These are phyloP conservation scores for Taphrina flavorubra DNA, from an alignment of 1,139 yeast species.

Conservation along the genomic window DNA sequence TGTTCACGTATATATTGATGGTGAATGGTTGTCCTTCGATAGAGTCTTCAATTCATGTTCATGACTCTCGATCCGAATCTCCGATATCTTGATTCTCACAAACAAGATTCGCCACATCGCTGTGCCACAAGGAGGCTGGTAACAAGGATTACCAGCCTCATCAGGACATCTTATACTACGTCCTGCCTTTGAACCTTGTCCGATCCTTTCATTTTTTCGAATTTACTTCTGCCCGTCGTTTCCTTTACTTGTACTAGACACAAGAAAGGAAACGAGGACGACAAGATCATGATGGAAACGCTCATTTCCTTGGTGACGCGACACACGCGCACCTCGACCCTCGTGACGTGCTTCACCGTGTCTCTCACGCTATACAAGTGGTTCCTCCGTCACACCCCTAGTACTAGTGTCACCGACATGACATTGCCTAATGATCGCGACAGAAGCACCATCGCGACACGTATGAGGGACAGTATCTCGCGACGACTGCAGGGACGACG, in stretches of 20 bases:
- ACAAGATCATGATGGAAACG: not conserved
- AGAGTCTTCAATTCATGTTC: no score
- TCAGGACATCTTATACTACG: no score
- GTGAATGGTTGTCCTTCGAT: no score
- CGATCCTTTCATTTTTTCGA: not conserved
- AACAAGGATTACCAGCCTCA: not conserved
- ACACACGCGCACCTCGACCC: constrained; percentile 13
- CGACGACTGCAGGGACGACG: not conserved
- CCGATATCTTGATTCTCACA: not conserved
- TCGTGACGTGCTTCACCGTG: constrained; percentile 12
- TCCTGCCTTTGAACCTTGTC: not conserved
- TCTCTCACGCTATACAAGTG: constrained; percentile 15
- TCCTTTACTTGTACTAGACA: no score
- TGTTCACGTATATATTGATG: no score
- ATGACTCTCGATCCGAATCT: no score
- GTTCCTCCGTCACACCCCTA: not conserved
- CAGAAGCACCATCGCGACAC: not conserved
- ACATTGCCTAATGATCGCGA: not conserved
- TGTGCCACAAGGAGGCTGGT: constrained; percentile 6
- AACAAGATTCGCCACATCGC: not conserved
- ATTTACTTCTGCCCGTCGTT: not conserved
- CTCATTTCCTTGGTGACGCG: not conserved
- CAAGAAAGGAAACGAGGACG: no score
- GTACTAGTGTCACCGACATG: not conserved
- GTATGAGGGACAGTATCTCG: not conserved